These are phyloP conservation scores for Fraxinus xanthoxyloides DNA, from an alignment of 305 asterid genomes.

Conservation along the genomic window DNA sequence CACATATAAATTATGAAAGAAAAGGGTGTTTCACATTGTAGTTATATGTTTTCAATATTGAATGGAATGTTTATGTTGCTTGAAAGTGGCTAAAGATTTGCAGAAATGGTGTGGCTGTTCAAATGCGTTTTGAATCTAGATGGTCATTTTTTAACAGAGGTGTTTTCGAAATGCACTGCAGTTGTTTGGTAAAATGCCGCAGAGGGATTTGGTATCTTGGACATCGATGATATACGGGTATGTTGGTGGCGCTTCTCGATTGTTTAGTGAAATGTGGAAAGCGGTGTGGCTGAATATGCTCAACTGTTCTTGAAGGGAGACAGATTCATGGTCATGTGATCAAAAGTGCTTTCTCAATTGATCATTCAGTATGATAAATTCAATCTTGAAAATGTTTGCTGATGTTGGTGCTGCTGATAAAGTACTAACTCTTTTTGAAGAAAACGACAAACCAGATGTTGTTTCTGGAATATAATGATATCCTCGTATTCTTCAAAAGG, in stretches of 20 bases:
- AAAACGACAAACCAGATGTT: slow-evolving; percentile 29
- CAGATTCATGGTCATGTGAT: background rate
- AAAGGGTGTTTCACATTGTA: background rate
- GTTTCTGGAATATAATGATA: slow-evolving; percentile 43
- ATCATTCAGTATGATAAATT: slow-evolving; percentile 27
- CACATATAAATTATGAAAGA: background rate
- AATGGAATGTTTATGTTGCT: background rate
- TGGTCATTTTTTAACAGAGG: slow-evolving; percentile 34
- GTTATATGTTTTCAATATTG: background rate
- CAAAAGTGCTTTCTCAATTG: background rate
- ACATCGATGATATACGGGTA: background rate
- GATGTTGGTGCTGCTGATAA: slow-evolving; percentile 23
- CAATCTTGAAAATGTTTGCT: slow-evolving; percentile 33
- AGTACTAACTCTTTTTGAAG: slow-evolving; percentile 31
- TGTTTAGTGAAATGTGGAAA: slow-evolving; percentile 35
- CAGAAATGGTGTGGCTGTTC: slow-evolving; percentile 31
- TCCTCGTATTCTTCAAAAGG: slow-evolving; percentile 29
- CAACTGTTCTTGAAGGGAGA: background rate
- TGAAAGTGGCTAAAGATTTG: background rate
- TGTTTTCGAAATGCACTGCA: slow-evolving; percentile 27
- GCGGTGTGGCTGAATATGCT: slow-evolving; percentile 28
- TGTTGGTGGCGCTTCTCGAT: slow-evolving; percentile 24
- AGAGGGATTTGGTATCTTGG: slow-evolving; percentile 20
- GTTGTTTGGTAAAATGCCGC: slow-evolving; percentile 45
- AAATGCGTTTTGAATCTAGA: slow-evolving; percentile 34